phyloP scores from a whole-genome alignment of 2,329 filamentous ascomycete species.

The Diaporthe vaccinii region DNA sequence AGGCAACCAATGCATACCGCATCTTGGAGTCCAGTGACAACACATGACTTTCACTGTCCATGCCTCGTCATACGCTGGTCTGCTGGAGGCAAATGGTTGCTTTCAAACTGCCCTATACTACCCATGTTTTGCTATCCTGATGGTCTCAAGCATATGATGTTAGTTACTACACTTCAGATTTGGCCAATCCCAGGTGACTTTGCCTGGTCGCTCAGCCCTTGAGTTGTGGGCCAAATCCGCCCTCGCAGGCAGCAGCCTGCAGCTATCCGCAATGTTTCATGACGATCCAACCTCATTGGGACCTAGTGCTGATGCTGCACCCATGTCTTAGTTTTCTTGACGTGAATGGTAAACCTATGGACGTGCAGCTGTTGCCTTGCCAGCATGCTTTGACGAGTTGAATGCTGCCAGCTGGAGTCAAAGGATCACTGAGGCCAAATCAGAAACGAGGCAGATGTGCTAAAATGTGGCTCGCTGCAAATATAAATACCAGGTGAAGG shows the following conservation, averaged over 20 bases:
- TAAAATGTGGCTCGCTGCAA: not conserved
- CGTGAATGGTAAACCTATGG: not conserved
- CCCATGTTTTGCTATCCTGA: not conserved
- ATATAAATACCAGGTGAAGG: not conserved
- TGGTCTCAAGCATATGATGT: not conserved
- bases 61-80: not conserved
- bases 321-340: not conserved
- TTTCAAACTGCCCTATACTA: not conserved
- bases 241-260: not conserved
- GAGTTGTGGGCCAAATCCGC: not conserved
- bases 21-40: not conserved
- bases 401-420: not conserved
- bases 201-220: not conserved
- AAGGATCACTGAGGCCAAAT: not conserved
- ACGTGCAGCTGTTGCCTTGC: slow-evolving; percentile 17
- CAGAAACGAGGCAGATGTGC: not conserved
- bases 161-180: not conserved
- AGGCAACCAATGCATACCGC: not conserved
- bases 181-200: not conserved
- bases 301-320: slow-evolving; percentile 15
- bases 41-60: not conserved
- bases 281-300: not conserved
- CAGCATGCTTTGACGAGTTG: not conserved
- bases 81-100: not conserved
- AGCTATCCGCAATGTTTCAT: not conserved